Evolutionary conservation across 345 rosid species (phyloP), one percentile per base, ranked within the genome.

Genomic region (Salix exigua): DNA sequence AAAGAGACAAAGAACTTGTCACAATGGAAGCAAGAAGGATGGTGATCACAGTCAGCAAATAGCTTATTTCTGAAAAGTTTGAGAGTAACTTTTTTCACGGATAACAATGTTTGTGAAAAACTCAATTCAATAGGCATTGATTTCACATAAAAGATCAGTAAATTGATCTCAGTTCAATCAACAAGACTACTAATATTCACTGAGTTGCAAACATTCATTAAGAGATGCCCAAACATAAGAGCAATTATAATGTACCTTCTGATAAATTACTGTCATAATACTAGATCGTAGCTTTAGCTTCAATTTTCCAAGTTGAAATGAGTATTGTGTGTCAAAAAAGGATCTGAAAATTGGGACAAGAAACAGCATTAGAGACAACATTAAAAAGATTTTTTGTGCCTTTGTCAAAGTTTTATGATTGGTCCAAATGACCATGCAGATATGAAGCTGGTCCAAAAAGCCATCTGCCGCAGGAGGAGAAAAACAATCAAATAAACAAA

Each of bases 321-420:
- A 72, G 81, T 92, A 94, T 72, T 94, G 97, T 58, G 97, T 89
- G 85, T 94, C 98, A 71, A 88, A 87, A 73, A 94, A 90, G 67
- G 98, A 94, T 84, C 98, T 94, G 91, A 83, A 72, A 70, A 82
- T 85, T 76, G 66, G 66, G 58, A 33, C 61, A 74, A 72, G 23
- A 68, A 46, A 7, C 75, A 62, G 40, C 70, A 58, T 58, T 14
- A 58, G 63, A 58, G 51, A 58, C 63, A 58, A n/a, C 63, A 7
- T 23, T 58, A 16, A 16, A 46, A 46, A 42, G 46, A 42, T 10
- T 9, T 2, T 10, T 42, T 42, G 11, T 42, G 46, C 14, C 46
- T 40, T 40, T 42, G 19, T 46, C 18, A 4, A 46, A 12, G 18
- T 14, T 46, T 23, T 4, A 68, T 40, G 26, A 40, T 68, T 40